These are phyloP conservation scores for Malassezia yamatoensis DNA, from an alignment of 1,284 basidiomycete genomes.

Conservation along the genomic window DNA sequence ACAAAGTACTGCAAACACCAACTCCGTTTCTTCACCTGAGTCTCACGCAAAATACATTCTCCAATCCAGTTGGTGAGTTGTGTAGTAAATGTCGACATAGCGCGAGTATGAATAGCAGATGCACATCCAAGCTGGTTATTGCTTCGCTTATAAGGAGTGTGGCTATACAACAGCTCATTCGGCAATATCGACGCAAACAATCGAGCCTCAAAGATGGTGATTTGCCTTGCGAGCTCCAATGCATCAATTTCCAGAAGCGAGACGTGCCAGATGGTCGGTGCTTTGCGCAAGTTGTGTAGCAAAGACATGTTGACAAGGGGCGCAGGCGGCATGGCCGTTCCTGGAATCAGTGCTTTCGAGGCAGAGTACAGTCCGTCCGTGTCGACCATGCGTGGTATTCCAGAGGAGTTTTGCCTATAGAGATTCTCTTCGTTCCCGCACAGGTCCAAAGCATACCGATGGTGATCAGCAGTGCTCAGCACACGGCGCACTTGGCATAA, in stretches of 20 bases:
- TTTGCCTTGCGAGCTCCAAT: conserved; percentile 57
- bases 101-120: conserved; percentile 37
- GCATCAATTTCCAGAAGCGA: conserved; percentile 74
- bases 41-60: conserved; percentile 50
- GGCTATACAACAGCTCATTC: conserved; percentile 49
- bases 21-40: conserved; percentile 47
- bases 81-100: conserved; percentile 50
- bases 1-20: conserved; percentile 50
- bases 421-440: conserved; percentile 8
- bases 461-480: conserved; percentile 34
- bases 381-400: conserved; percentile 19
- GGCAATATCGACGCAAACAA: conserved; percentile 47
- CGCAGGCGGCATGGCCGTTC: conserved; percentile 51
- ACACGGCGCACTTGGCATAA: conserved; percentile 43
- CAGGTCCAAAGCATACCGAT: conserved; percentile 40
- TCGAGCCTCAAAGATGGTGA: conserved; percentile 45
- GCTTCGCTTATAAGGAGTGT: conserved; percentile 20
- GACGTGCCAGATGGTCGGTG: conserved; percentile 48
- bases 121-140: background rate
- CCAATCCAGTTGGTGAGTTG: conserved; percentile 51
- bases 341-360: background rate
- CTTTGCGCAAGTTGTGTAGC: conserved; percentile 50
- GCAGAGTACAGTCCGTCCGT: conserved; percentile 29
- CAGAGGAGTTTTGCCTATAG: background rate
- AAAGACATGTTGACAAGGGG: conserved; percentile 76